Conservation (phyloP, 2,329 filamentous ascomycete genomes). For the Colletotrichum gigasporum region DNA sequence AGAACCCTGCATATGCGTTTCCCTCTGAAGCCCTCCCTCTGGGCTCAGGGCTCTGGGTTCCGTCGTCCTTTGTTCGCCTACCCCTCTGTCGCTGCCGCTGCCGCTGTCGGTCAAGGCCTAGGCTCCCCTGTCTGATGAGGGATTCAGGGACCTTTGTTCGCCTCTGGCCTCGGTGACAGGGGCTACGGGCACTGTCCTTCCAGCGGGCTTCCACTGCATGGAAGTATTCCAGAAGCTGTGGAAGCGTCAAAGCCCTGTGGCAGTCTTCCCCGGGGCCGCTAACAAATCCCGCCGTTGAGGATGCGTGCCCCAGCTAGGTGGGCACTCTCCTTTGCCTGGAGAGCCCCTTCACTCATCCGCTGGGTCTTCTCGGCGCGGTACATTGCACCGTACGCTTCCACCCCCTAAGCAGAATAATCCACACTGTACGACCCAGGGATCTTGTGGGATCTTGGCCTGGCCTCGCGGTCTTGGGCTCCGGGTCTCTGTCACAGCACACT, state of each 20-base stretch:
- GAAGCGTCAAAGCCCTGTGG: slow-evolving; percentile 20
- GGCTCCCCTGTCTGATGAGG: slow-evolving; percentile 7
- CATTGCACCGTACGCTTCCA: slow-evolving; percentile 6
- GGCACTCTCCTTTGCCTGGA: too few species aligned
- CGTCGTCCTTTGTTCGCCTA: slow-evolving; percentile 2
- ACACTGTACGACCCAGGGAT: slow-evolving; percentile 16
- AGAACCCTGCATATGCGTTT: slow-evolving; percentile 14
- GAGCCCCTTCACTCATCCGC: not conserved
- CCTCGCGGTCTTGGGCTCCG: not conserved
- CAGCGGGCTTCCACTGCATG: slow-evolving; percentile 13
- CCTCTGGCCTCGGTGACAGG: slow-evolving; percentile 9
- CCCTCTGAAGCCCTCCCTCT: not conserved
- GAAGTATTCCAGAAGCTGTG: slow-evolving; percentile 31
- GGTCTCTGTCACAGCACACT: not conserved
- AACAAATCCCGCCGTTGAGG: slow-evolving; percentile 3
- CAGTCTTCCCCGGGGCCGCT: slow-evolving; percentile 10
- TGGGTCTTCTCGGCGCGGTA: not conserved
- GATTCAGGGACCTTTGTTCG: slow-evolving; percentile 26
- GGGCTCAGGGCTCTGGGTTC: not conserved
- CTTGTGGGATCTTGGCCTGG: slow-evolving; percentile 5
- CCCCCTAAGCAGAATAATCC: not conserved
- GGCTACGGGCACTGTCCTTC: slow-evolving; percentile 16
- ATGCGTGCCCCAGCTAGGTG: not conserved
- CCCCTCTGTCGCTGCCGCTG: not conserved
- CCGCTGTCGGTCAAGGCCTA: not conserved